Evolutionary conservation across 768 basidiomycete species (phyloP).

Genomic region (Panus rudis): DNA sequence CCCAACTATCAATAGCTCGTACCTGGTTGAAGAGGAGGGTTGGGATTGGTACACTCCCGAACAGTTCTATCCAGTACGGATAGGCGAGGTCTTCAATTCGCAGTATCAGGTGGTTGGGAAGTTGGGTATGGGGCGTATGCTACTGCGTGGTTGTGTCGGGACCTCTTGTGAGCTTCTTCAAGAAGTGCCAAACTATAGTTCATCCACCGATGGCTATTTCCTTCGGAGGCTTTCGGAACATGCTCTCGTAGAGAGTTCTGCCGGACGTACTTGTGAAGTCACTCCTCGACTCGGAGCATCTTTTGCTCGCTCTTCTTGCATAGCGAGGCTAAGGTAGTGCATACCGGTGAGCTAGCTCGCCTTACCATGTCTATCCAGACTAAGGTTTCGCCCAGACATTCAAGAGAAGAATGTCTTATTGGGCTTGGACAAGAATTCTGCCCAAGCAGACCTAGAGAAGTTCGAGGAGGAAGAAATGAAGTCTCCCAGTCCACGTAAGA

Average conservation of each 20-base stretch:
- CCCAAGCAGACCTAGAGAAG: background rate
- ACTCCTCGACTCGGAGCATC: background rate
- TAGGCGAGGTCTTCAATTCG: slow-evolving; percentile 25
- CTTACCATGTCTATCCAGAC: background rate
- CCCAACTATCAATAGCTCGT: too few species aligned
- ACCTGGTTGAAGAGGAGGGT: slow-evolving; percentile 25
- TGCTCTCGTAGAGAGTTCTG: background rate
- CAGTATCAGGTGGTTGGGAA: slow-evolving; percentile 29
- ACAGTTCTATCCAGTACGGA: slow-evolving; percentile 25
- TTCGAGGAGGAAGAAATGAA: background rate
- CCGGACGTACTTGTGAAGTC: background rate
- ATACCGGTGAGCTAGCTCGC: slow-evolving; percentile 4
- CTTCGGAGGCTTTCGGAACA: background rate
- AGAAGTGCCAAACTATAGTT: background rate
- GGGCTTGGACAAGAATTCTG: background rate
- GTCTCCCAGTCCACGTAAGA: slow-evolving; percentile 5
- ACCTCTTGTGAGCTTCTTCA: slow-evolving; percentile 7
- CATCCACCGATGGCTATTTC: background rate
- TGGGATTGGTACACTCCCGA: slow-evolving; percentile 13
- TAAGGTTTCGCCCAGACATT: slow-evolving; percentile 5
- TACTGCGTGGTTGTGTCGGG: slow-evolving; percentile 21
- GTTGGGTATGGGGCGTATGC: slow-evolving; percentile 25
- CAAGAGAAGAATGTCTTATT: slow-evolving; percentile 10
- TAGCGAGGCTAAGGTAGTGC: slow-evolving; percentile 6
- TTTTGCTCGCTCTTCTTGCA: slow-evolving; percentile 8